A percentile compares a stretch with the other conserved stretches of the same genome.
phyloP scores from a whole-genome alignment of 805 yeast genomes.

The Saturnispora silvae region DNA sequence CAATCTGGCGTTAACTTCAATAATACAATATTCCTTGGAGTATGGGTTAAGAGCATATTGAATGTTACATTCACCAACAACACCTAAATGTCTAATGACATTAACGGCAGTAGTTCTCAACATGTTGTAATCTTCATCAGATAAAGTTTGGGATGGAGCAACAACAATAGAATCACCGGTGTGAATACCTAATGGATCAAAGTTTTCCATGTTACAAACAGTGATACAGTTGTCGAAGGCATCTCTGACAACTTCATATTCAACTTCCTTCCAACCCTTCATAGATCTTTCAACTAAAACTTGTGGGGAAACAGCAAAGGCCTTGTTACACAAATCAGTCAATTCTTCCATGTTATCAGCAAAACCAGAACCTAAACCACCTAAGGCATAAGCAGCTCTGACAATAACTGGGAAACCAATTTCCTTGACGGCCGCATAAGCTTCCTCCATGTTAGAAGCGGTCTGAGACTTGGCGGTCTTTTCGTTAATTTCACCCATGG shows the following conservation, averaged over 20 bases:
- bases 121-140: conserved; percentile 98
- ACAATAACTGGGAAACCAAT: conserved; percentile 96
- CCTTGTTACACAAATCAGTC: conserved; percentile 78
- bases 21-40: conserved; percentile 90
- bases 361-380: conserved; percentile 97
- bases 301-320: conserved; percentile 86
- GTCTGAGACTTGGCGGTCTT: conserved; percentile 97
- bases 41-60: conserved; percentile 95
- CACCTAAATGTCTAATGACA: conserved; percentile 95
- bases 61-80: conserved; percentile 97
- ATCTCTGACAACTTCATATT: conserved; percentile 97
- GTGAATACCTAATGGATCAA: conserved; percentile 96
- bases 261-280: conserved; percentile 99
- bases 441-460: conserved; percentile 87
- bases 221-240: conserved; percentile 95
- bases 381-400: conserved; percentile 93
- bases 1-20: conserved; percentile 94
- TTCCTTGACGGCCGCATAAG: conserved; percentile 74
- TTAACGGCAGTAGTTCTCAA: conserved; percentile 94
- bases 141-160: conserved; percentile 95
- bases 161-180: conserved; percentile 99
- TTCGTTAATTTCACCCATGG: conserved; percentile 86
- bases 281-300: conserved; percentile 91
- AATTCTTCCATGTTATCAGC: conserved; percentile 78
- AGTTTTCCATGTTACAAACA: conserved; percentile 98